Evolutionary conservation across 2,329 filamentous ascomycete species (phyloP), one percentile per base, ranked within the genome.

Genomic region (Ophiocordyceps camponoti-floridani): DNA sequence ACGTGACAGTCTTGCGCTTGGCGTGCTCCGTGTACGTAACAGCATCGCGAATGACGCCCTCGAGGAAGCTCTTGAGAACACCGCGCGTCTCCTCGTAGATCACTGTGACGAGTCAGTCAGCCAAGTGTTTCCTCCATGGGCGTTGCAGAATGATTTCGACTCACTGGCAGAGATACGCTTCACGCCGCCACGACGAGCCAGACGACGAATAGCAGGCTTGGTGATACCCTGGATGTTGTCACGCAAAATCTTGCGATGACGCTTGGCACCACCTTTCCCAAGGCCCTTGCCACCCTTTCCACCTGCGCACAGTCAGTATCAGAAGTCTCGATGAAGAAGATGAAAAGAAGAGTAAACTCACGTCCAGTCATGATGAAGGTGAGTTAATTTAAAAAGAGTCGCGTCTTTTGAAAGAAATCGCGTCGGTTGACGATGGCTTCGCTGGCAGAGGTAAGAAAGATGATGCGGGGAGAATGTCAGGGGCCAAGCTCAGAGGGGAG

Each of bases 161-260:
- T 65, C 77, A 84, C 80, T 93, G 65, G 88, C 88, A 61, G 87
- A 94, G 62, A 95, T 95, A 94, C 88, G 88, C 85, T 95, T 95
- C 77, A 95, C 88, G 88, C 88, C 88, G 69, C 88, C 88, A 91
- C 88, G 87, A 72, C 88, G 88, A 54, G 88, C 88, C 66, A 95
- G 87, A 93, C 88, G 88, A 62, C 88, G 83, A 70, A 95, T 95
- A 60, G 88, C 88, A 59, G 88, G 88, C 84, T 95, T 95, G 63
- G 88, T 95, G 65, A 95, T 95, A 72, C 88, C 88, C 75, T 95
- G 88, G 64, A 95, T 95, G 84, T 94, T 95, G 83, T 94, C 88
- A 71, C 88, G 86, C 68, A 95, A 78, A 75, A 95, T 95, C 84
- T 95, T 95, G 63, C 89, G 82, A 74, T 95, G 88, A 71, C 88